Evolutionary conservation across 2,329 filamentous ascomycete genomes (phyloP).

Genomic region (Peltaster fructicola): DNA sequence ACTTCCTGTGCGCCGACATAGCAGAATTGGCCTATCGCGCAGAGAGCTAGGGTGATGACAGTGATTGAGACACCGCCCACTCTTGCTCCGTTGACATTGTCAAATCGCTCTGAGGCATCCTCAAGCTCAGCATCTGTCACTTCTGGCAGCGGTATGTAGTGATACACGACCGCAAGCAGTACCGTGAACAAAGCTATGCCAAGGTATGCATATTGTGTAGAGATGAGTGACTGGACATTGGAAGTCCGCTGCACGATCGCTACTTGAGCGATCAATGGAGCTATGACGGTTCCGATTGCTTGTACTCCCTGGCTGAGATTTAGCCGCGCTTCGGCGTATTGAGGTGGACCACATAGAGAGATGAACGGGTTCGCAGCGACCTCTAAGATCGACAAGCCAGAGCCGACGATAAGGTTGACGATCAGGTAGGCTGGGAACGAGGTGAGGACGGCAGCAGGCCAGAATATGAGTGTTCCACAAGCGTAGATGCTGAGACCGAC

Average conservation of each 20-base stretch:
- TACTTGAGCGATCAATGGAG: constrained; percentile 40
- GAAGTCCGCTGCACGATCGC: constrained; percentile 35
- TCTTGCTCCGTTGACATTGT: constrained; percentile 30
- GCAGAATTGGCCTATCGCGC: constrained; percentile 38
- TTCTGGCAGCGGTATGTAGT: constrained; percentile 44
- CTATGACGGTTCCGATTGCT: constrained; percentile 41
- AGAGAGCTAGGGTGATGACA: constrained; percentile 38
- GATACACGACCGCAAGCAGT: constrained; percentile 39
- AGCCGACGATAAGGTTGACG: constrained; percentile 45
- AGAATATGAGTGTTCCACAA: constrained; percentile 44
- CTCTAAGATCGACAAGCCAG: constrained; percentile 42
- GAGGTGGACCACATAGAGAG: constrained; percentile 40
- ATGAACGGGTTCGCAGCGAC: constrained; percentile 46
- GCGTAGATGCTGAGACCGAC: constrained; percentile 44
- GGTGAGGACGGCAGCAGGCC: constrained; percentile 45
- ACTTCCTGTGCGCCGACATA: constrained; percentile 45
- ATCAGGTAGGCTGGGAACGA: constrained; percentile 43
- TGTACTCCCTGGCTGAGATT: constrained; percentile 45
- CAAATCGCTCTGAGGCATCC: constrained; percentile 33
- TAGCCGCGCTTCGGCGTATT: constrained; percentile 41
- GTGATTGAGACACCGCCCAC: constrained; percentile 31
- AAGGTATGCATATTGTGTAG: constrained; percentile 48
- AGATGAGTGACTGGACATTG: constrained; percentile 35
- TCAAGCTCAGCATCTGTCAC: constrained; percentile 43
- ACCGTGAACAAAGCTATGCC: constrained; percentile 45